Evolutionary conservation across 805 yeast species (phyloP).

Genomic region (Suhomyces canberraensis): DNA sequence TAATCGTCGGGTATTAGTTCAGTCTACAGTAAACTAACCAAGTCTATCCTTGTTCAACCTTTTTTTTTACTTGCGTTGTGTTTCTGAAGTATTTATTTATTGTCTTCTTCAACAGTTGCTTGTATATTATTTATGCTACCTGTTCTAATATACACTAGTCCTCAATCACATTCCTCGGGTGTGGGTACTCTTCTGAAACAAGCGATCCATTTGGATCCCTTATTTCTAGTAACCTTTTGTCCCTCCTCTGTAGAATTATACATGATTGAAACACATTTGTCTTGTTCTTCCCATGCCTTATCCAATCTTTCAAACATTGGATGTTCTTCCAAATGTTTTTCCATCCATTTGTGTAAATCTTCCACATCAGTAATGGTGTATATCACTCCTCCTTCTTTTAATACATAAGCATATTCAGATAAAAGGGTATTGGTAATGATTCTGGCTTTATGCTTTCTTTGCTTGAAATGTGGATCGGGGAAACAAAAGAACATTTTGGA

Average conservation of each 20-base stretch:
- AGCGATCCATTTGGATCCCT: constrained; percentile 84
- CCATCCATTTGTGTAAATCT: constrained; percentile 97
- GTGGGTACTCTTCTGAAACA: constrained; percentile 75
- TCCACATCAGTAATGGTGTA: constrained; percentile 95
- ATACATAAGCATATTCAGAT: constrained; percentile 87
- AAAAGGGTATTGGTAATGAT: constrained; percentile 86
- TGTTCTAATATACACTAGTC: constrained; percentile 3
- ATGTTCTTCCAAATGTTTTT: constrained; percentile 81
- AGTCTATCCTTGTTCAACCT: constrained; percentile 5
- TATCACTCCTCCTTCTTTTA: constrained; percentile 80
- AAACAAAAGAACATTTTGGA: constrained; percentile 95
- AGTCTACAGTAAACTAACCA: constrained; percentile 1
- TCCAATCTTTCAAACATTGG: constrained; percentile 83
- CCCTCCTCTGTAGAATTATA: constrained; percentile 96
- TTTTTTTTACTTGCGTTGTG: constrained; percentile 4
- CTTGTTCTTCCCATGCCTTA: constrained; percentile 75
- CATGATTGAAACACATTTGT: constrained; percentile 84
- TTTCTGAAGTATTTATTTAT: constrained; percentile 2
- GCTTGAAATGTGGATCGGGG: constrained; percentile 99
- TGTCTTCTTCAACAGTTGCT: constrained; percentile 1
- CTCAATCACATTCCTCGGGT: constrained; percentile 38
- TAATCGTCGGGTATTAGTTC: neutral
- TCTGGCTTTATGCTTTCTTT: constrained; percentile 95
- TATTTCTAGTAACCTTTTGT: constrained; percentile 88
- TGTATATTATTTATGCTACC: constrained; percentile 3